A percentile compares a stretch with the other conserved stretches of the same genome.
Conservation (phyloP, 2,329 filamentous ascomycete species). For the Verticillium dahliae region DNA sequence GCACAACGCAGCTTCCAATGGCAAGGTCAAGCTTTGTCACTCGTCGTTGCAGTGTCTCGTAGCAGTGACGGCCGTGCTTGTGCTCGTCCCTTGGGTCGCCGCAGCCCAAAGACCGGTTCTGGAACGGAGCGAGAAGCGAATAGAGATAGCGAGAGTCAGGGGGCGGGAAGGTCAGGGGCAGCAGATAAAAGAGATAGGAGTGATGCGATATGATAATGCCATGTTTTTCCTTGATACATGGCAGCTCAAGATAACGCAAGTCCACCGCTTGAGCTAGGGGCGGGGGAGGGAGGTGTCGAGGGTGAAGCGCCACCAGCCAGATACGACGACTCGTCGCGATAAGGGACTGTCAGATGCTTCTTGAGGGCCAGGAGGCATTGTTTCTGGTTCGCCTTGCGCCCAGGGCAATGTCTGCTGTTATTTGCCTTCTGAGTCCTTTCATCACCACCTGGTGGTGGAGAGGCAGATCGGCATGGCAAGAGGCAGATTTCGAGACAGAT, state of each 20-base stretch:
- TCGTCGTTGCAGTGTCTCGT: background rate
- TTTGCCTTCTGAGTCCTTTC: too few relatives aligned
- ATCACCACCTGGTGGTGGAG: background rate
- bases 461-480: background rate
- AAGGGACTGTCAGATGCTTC: background rate
- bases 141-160: background rate
- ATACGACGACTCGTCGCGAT: background rate
- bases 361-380: background rate
- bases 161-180: background rate
- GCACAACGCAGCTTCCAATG: background rate
- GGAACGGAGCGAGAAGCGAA: background rate
- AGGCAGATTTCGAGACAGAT: background rate
- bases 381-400: too few relatives aligned
- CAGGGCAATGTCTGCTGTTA: too few relatives aligned
- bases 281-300: background rate
- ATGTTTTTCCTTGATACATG: background rate
- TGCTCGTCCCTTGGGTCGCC: background rate
- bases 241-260: background rate
- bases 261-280: background rate
- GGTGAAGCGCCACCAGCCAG: background rate
- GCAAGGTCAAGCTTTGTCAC: background rate
- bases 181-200: background rate
- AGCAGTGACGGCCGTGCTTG: background rate
- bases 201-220: background rate
- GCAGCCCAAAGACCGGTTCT: background rate